Evolutionary conservation across 2,329 filamentous ascomycete species (phyloP).

Genomic region (Ophiostoma himal-ulmi): DNA sequence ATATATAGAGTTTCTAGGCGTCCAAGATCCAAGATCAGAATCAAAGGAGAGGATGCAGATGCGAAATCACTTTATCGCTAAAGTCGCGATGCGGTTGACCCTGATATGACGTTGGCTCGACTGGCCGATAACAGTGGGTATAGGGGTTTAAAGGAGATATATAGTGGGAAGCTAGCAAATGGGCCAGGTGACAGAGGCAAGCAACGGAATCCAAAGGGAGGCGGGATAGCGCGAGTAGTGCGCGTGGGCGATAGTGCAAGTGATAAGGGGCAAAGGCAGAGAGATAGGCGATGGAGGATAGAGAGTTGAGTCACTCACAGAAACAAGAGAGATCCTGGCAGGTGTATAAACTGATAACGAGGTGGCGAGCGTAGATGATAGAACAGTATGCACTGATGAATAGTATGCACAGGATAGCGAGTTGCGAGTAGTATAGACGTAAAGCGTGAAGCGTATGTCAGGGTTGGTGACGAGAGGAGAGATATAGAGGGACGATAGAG

Average conservation of each 20-base stretch:
- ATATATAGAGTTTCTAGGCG: neutral
- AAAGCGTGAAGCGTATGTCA: neutral
- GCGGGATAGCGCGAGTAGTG: constrained; percentile 21
- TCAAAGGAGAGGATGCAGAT: neutral
- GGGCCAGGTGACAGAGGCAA: constrained; percentile 29
- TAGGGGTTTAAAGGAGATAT: constrained; percentile 1
- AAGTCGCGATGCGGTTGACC: neutral
- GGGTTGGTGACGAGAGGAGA: constrained; percentile 12
- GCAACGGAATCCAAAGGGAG: constrained; percentile 31
- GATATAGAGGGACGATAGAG: constrained; percentile 24
- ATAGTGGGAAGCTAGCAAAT: constrained; percentile 2
- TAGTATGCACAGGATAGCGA: neutral
- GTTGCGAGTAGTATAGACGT: neutral
- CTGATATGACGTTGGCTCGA: constrained; percentile 8
- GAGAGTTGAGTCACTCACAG: constrained; percentile 34
- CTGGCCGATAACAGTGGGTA: neutral
- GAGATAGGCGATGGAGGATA: neutral
- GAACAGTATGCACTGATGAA: neutral
- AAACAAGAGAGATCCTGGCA: neutral
- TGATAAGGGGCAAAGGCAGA: constrained; percentile 5
- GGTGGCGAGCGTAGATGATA: neutral
- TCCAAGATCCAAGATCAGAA: neutral
- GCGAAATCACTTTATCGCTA: neutral
- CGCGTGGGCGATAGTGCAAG: constrained; percentile 11
- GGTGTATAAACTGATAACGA: constrained; percentile 17